Percentiles rank a stretch among this genome's conserved stretches.
Evolutionary conservation across 805 yeast genomes (phyloP).

Genomic region (Blastobotrys terrestris): DNA sequence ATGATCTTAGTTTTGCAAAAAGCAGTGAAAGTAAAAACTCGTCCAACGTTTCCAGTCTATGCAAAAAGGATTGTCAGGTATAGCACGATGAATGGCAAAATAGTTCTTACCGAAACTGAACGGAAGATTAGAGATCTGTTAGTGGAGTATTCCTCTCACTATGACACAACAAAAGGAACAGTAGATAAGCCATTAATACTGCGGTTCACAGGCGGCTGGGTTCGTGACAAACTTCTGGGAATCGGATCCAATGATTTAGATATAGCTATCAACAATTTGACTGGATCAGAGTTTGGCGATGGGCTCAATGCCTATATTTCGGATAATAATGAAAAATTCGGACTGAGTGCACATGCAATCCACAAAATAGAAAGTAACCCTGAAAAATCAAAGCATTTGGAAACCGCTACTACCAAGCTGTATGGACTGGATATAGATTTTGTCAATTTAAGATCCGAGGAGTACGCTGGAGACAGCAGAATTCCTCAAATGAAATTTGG

Average conservation of each 20-base stretch:
- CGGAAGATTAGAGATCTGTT: conserved; percentile 26
- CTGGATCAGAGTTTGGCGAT: conserved; percentile 83
- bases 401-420: conserved; percentile 88
- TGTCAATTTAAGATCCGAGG: conserved; percentile 85
- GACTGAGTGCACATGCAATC: conserved; percentile 32
- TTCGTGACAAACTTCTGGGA: conserved; percentile 85
- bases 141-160: conserved; percentile 27
- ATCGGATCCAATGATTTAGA: conserved; percentile 80
- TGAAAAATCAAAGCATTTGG: conserved; percentile 91
- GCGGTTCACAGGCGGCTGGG: conserved; percentile 98
- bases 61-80: background rate
- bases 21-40: no score
- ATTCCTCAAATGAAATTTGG: conserved; percentile 84
- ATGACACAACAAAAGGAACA: conserved; percentile 16
- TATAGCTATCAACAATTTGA: conserved; percentile 75
- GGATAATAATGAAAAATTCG: conserved; percentile 27
- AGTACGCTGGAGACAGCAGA: conserved; percentile 73
- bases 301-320: conserved; percentile 47
- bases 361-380: conserved; percentile 91
- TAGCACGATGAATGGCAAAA: conserved; percentile 5
- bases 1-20: no score
- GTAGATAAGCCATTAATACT: conserved; percentile 41
- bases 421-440: conserved; percentile 86
- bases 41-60: no score
- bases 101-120: conserved; percentile 28